These are phyloP conservation scores for Hypomontagnella submonticulosa DNA, from an alignment of 495 filamentous ascomycete species.

Conservation along the genomic window DNA sequence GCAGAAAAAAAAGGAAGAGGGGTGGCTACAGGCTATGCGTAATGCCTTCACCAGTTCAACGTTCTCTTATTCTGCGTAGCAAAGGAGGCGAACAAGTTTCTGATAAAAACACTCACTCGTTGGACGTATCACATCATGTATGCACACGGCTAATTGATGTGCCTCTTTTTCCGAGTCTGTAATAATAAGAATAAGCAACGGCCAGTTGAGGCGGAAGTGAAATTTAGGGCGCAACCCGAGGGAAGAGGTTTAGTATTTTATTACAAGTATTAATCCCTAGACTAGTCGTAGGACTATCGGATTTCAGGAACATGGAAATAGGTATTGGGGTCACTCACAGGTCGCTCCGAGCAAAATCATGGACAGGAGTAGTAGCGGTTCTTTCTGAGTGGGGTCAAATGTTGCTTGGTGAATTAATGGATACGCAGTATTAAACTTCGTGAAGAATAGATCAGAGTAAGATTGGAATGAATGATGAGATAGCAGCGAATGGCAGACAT, in stretches of 20 bases:
- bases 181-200: slow-evolving; percentile 3
- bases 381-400: slow-evolving; percentile 59
- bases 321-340: slow-evolving; percentile 37
- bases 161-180: slow-evolving; percentile 61
- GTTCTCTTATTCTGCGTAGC: not conserved
- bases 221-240: not conserved
- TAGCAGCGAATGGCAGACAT: slow-evolving; percentile 59
- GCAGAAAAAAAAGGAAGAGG: not conserved
- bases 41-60: not conserved
- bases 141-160: slow-evolving; percentile 64
- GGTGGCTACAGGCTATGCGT: not conserved
- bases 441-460: slow-evolving; percentile 66
- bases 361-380: slow-evolving; percentile 60
- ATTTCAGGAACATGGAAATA: not conserved
- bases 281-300: not conserved
- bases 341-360: slow-evolving; percentile 66
- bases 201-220: not conserved
- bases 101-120: slow-evolving; percentile 38
- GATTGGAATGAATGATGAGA: slow-evolving; percentile 58
- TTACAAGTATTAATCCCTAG: not conserved
- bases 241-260: not conserved
- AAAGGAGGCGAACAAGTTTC: not conserved
- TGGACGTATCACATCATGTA: slow-evolving; percentile 61
- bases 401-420: slow-evolving; percentile 64
- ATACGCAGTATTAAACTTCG: slow-evolving; percentile 65